Conservation (phyloP, 257 asterid species). For the Solanum pimpinellifolium region DNA sequence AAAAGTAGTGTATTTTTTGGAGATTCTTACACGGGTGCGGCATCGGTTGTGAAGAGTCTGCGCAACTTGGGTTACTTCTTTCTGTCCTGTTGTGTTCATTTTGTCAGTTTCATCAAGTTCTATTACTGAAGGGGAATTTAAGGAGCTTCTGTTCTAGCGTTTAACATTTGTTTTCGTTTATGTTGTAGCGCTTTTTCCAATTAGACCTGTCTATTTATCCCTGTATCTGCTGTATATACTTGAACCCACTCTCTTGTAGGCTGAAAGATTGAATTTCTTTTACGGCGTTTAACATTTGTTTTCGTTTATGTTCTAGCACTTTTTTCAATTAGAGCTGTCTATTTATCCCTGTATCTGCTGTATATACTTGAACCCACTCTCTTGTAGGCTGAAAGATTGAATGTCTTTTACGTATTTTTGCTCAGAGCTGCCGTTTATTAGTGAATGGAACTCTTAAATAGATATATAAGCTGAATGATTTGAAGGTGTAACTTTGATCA, state of each 20-base stretch:
- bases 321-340: not conserved
- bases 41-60: not conserved
- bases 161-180: not conserved
- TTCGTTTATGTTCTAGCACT: not conserved
- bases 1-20: not conserved
- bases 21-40: not conserved
- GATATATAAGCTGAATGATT: not conserved
- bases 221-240: not conserved
- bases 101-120: not conserved
- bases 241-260: not conserved
- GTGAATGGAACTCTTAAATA: not conserved
- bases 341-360: not conserved
- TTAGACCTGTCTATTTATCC: not conserved
- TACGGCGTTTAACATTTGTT: not conserved
- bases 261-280: not conserved
- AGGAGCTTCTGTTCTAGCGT: not conserved
- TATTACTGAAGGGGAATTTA: not conserved
- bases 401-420: not conserved
- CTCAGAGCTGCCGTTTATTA: not conserved
- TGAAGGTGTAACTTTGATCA: not conserved
- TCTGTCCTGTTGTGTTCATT: not conserved
- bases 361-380: not conserved
- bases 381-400: not conserved
- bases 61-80: not conserved
- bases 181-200: not conserved